phyloP scores from a whole-genome alignment of 495 filamentous ascomycete genomes.

The Thermochaetoides thermophila region DNA sequence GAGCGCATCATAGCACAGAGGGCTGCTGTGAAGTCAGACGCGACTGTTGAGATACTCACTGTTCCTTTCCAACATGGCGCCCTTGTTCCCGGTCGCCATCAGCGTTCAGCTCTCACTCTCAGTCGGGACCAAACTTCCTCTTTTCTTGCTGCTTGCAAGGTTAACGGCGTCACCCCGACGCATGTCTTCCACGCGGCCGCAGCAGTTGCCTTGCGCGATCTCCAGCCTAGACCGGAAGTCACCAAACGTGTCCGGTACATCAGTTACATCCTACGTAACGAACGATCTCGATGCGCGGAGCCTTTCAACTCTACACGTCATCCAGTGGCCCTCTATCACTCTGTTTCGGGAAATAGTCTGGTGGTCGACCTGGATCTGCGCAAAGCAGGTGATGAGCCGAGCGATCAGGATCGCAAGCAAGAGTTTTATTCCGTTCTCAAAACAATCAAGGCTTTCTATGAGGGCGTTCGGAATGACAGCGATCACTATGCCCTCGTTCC shows the following conservation, averaged over 20 bases:
- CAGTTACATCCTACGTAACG: slow-evolving; percentile 21
- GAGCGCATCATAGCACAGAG: no score
- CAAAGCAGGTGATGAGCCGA: no score
- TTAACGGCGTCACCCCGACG: slow-evolving; percentile 15
- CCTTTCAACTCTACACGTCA: slow-evolving; percentile 17
- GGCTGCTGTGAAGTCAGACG: no score
- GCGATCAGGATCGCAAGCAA: no score
- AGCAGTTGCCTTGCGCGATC: slow-evolving; percentile 13
- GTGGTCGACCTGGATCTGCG: no score
- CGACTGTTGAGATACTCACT: no score
- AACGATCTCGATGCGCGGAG: slow-evolving; percentile 11
- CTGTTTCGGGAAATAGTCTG: slow-evolving; percentile 11
- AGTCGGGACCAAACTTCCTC: slow-evolving; percentile 4
- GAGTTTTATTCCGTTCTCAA: no score
- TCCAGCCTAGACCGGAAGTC: slow-evolving; percentile 3
- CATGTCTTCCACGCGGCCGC: slow-evolving; percentile 23
- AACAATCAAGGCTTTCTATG: slow-evolving; percentile 2
- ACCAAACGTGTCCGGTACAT: slow-evolving; percentile 9
- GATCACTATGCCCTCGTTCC: slow-evolving; percentile 4
- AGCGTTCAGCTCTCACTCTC: slow-evolving; percentile 9
- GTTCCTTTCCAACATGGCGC: slow-evolving; percentile 1
- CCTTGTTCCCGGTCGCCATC: slow-evolving; percentile 3
- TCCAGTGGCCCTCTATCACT: slow-evolving; percentile 19
- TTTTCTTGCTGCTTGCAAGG: slow-evolving; percentile 13
- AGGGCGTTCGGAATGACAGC: neutral